A percentile compares a stretch with the other conserved stretches of the same genome.
Conservation (phyloP, 148 eudicot genomes). For the Persicaria maculosa region DNA sequence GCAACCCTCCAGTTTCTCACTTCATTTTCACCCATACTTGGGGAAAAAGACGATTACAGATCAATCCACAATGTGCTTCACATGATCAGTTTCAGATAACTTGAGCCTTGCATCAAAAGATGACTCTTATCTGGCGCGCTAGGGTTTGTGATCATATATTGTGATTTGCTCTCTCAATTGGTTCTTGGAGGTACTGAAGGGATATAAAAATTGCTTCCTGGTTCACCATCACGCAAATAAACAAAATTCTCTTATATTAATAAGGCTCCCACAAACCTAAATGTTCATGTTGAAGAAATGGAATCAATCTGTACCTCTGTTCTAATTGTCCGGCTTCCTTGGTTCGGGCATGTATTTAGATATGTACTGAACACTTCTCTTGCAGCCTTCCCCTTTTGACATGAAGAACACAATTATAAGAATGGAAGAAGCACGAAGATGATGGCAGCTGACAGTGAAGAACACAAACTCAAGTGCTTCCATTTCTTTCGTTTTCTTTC, state of each 20-base stretch:
- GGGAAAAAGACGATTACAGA: not conserved
- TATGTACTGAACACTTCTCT: slow-evolving; percentile 55
- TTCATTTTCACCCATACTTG: not conserved
- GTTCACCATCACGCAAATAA: slow-evolving; percentile 9
- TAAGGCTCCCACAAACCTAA: not conserved
- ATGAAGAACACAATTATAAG: slow-evolving; percentile 18
- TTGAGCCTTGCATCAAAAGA: not conserved
- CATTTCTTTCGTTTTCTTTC: not conserved
- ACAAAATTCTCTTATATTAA: not conserved
- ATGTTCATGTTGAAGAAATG: not conserved
- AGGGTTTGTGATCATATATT: not conserved
- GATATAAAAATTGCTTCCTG: slow-evolving; percentile 94
- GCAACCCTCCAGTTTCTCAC: not conserved
- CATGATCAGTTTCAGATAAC: not conserved
- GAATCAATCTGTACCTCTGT: slow-evolving; percentile 58
- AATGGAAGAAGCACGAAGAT: not conserved
- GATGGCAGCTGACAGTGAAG: not conserved
- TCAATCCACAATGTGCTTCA: not conserved
- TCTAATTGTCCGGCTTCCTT: slow-evolving; percentile 95
- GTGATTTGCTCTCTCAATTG: slow-evolving; percentile 49
- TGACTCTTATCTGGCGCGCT: not conserved
- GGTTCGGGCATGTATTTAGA: slow-evolving; percentile 81
- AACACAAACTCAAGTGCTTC: not conserved
- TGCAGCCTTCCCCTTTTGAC: slow-evolving; percentile 68
- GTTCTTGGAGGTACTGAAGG: slow-evolving; percentile 95